Evolutionary conservation across 139 green algal genomes (phyloP).

Genomic region (Tetraselmis chui): DNA sequence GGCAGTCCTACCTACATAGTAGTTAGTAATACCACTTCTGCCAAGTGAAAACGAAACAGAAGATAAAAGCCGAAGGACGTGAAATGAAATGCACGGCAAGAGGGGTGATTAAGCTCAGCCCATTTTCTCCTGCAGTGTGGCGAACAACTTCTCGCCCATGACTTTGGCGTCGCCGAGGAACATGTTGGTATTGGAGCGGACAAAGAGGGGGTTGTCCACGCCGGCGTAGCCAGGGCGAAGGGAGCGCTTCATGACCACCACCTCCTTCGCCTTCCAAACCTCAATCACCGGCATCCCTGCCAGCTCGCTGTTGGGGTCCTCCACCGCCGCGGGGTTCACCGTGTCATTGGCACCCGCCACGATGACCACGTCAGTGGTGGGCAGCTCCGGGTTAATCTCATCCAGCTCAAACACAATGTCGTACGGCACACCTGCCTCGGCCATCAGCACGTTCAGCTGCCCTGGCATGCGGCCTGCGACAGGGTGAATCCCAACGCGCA

Average conservation of each 20-base stretch:
- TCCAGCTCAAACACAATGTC: conserved; percentile 34
- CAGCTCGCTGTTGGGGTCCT: conserved; percentile 53
- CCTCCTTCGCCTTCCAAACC: conserved; percentile 5
- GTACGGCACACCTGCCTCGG: conserved; percentile 76
- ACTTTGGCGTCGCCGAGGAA: conserved; percentile 72
- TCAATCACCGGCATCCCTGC: conserved; percentile 21
- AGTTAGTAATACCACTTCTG: too few species aligned
- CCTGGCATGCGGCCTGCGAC: conserved; percentile 82
- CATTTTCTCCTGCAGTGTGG: not conserved
- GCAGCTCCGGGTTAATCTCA: not conserved
- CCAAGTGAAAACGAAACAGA: too few species aligned
- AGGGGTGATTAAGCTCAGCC: too few species aligned
- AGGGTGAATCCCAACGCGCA: conserved; percentile 74
- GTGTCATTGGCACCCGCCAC: conserved; percentile 76
- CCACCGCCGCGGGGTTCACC: conserved; percentile 76
- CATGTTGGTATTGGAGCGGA: conserved; percentile 63
- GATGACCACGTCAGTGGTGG: conserved; percentile 60
- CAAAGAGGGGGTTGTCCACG: conserved; percentile 62
- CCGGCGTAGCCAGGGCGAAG: conserved; percentile 81
- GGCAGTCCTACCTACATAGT: too few species aligned
- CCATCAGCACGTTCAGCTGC: conserved; percentile 93
- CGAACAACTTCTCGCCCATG: conserved; percentile 33
- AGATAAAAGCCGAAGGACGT: too few species aligned
- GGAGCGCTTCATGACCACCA: conserved; percentile 83
- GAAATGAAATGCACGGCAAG: too few species aligned